Base-by-base conservation (phyloP, 1,284 basidiomycete genomes). In the Sanguinoderma infundibulare region DNA sequence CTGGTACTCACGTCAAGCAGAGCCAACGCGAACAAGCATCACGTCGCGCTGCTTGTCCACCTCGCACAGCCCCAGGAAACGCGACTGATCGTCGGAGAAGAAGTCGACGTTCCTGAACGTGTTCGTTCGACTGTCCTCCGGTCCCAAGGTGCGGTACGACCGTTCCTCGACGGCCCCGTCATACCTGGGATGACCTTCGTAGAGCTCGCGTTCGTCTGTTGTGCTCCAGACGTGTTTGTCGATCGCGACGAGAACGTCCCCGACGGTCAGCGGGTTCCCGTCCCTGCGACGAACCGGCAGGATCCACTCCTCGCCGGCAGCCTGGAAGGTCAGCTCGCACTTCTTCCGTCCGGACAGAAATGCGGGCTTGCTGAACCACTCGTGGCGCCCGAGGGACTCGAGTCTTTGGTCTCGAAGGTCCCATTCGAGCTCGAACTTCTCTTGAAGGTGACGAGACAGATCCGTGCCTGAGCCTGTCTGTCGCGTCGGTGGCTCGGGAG, bases 171-270 rank as follows among this genome's bases (percentile, higher is more conserved):
- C 35, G 7, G 34, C 35, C 1, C 3, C 26, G 39, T 30, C 9
- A 14, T 28, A 44, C 24, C 44, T 20, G n/a, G 24, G 24, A 9
- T 28, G 42, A 1, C 24, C 55, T 14, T 36, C 17, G 15, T 17
- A 53, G 10, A 56, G 14, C 8, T 12, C 35, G 8, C 26, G 20
- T 22, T 28, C 44, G 8, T 36, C 55, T 5, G 39, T 6, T 7
- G 9, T 22, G 24, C 30, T n/a, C 30, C 44, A 56, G 3, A 57
- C 35, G 22, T 39, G 24, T 8, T 14, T 5, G 24, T 40, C 47
- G 28, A 57, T 32, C 47, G 47, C 55, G 26, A 7, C 8, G 20
- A 57, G 36, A 20, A 57, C 38, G 38, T 57, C 55, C 26, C 10
- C 36, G 36, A 57, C 46, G 26, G 55, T 51, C 10, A 57, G 32